Evolutionary conservation across 2,329 filamentous ascomycete species (phyloP).

Genomic region (Colletotrichum lentis): DNA sequence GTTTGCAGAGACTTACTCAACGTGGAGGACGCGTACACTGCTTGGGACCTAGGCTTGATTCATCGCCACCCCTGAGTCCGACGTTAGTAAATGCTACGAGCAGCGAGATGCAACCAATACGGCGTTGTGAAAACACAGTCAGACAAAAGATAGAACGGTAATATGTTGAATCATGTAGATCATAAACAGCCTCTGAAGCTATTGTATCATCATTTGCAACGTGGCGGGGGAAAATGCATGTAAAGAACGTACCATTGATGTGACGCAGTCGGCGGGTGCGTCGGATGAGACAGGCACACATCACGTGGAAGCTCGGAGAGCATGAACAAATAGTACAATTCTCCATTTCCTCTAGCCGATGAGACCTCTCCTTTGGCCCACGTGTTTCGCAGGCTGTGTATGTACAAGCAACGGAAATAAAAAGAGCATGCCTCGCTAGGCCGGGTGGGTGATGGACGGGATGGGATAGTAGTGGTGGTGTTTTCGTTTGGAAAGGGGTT

Average conservation of each 20-base stretch:
- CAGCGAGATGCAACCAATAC: not conserved
- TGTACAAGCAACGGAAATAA: conserved; percentile 39
- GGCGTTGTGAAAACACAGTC: conserved; percentile 8
- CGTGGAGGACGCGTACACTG: not conserved
- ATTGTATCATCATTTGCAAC: conserved; percentile 51
- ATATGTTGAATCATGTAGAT: conserved; percentile 51
- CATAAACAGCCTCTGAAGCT: conserved; percentile 60
- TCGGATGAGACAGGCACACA: conserved; percentile 35
- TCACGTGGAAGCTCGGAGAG: conserved; percentile 35
- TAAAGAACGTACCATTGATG: conserved; percentile 36
- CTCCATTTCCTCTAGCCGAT: conserved; percentile 48
- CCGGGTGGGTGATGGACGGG: conserved; percentile 7
- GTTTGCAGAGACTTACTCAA: not conserved
- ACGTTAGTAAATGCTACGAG: not conserved
- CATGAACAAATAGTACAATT: conserved; percentile 39
- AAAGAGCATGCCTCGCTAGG: conserved; percentile 30
- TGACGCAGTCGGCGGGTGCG: conserved; percentile 25
- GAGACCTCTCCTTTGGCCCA: conserved; percentile 37
- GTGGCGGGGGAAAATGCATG: conserved; percentile 1
- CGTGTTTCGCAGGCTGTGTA: conserved; percentile 35
- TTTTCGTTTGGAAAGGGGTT: conserved; percentile 3
- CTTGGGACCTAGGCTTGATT: not conserved
- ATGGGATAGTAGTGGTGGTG: conserved; percentile 3
- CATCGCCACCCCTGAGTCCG: not conserved
- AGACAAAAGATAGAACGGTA: conserved; percentile 45